Conservation (phyloP, 768 basidiomycete species). For the Arthromyces matolae region DNA sequence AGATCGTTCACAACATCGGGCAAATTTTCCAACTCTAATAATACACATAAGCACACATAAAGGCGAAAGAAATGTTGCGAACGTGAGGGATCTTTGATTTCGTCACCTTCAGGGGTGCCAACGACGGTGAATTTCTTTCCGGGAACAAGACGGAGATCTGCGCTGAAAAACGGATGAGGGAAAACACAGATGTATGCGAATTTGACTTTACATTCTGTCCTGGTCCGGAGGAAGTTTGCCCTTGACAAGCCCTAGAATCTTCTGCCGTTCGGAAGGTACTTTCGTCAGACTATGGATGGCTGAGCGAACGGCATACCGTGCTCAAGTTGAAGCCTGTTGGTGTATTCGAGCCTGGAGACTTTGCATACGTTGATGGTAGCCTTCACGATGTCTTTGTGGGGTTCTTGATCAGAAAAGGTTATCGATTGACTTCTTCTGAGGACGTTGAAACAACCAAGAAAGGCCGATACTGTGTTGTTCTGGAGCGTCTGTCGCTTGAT, state of each 20-base stretch:
- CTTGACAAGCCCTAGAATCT: slow-evolving; percentile 81
- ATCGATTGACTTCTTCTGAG: slow-evolving; percentile 21
- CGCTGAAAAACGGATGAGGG: slow-evolving; percentile 30
- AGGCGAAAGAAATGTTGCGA: slow-evolving; percentile 13
- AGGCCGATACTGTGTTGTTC: slow-evolving; percentile 33
- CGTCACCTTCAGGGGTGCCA: slow-evolving; percentile 82
- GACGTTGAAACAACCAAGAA: slow-evolving; percentile 8
- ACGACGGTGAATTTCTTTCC: slow-evolving; percentile 82
- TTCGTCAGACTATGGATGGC: slow-evolving; percentile 62
- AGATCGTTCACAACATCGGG: slow-evolving; percentile 78
- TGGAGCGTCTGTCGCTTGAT: slow-evolving; percentile 24
- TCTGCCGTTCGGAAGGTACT: slow-evolving; percentile 83
- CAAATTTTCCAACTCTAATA: slow-evolving; percentile 54
- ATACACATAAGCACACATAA: neutral
- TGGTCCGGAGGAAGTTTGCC: slow-evolving; percentile 80
- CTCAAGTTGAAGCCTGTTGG: neutral
- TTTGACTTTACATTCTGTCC: slow-evolving; percentile 46
- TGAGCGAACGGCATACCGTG: neutral
- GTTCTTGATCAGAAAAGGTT: slow-evolving; percentile 18
- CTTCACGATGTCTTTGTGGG: slow-evolving; percentile 19
- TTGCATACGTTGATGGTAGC: slow-evolving; percentile 22
- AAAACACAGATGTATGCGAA: neutral
- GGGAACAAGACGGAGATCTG: slow-evolving; percentile 51
- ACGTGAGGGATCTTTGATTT: slow-evolving; percentile 79
- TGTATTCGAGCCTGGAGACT: slow-evolving; percentile 26